Evolutionary conservation across 345 rosid species (phyloP).

Genomic region (Populus nigra): DNA sequence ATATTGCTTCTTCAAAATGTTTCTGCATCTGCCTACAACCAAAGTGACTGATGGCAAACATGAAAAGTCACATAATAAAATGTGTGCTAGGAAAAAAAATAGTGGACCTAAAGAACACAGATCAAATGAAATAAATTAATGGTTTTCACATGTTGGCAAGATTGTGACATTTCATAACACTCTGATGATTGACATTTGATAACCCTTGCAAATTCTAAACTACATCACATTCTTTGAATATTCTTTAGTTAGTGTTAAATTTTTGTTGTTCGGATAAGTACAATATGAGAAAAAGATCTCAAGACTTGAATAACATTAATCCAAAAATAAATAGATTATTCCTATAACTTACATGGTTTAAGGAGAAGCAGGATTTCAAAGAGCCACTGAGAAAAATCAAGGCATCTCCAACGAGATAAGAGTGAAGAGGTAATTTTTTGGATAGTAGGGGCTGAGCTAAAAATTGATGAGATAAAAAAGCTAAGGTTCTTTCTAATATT

Average conservation of each 20-base stretch:
- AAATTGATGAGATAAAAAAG: too few species aligned
- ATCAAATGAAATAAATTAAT: not conserved
- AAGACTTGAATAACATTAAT: not conserved
- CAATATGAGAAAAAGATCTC: not conserved
- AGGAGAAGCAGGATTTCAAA: not conserved
- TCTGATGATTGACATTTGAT: not conserved
- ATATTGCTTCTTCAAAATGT: not conserved
- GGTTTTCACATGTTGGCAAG: not conserved
- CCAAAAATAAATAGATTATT: not conserved
- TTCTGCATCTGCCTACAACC: not conserved
- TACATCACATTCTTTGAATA: not conserved
- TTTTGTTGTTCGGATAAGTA: not conserved
- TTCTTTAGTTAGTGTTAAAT: not conserved
- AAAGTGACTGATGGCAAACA: not conserved
- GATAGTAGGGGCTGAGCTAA: too few species aligned
- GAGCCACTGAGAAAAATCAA: too few species aligned
- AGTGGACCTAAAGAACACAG: not conserved
- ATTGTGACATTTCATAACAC: not conserved
- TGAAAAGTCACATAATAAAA: not conserved
- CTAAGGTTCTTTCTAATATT: too few species aligned
- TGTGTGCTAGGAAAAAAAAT: not conserved
- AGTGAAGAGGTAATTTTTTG: too few species aligned
- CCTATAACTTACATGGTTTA: not conserved
- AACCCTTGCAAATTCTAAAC: not conserved
- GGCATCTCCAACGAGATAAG: too few species aligned